These are phyloP conservation scores for Avena atlantica DNA, from an alignment of 176 grass and related monocot genomes.

Conservation along the genomic window DNA sequence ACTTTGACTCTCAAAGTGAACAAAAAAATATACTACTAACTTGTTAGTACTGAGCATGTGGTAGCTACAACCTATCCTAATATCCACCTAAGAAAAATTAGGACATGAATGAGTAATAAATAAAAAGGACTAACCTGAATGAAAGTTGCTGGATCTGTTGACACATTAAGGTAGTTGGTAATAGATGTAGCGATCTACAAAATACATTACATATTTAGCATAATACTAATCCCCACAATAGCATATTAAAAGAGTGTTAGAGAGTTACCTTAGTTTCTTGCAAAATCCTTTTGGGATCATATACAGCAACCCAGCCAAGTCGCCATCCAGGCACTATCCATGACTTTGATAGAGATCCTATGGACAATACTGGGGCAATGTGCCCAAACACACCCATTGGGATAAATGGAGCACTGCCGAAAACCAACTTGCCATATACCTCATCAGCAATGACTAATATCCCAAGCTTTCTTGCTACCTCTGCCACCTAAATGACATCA, in stretches of 20 bases:
- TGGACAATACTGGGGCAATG: slow-evolving; percentile 47
- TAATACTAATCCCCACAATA: background rate
- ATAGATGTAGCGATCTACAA: slow-evolving; percentile 48
- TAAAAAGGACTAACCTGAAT: slow-evolving; percentile 54
- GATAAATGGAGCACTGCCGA: slow-evolving; percentile 53
- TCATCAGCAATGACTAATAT: slow-evolving; percentile 73
- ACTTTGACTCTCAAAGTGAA: background rate
- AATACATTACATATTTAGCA: background rate
- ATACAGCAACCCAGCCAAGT: slow-evolving; percentile 69
- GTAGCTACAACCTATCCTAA: background rate
- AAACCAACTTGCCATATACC: slow-evolving; percentile 62
- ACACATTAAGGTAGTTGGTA: slow-evolving; percentile 60
- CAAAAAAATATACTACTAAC: background rate
- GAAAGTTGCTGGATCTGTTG: slow-evolving; percentile 73
- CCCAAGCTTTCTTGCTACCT: slow-evolving; percentile 65
- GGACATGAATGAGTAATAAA: background rate
- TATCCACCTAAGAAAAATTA: background rate
- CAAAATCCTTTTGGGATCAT: slow-evolving; percentile 53
- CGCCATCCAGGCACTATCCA: slow-evolving; percentile 83
- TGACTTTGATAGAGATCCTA: slow-evolving; percentile 75
- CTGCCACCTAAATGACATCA: slow-evolving; percentile 47
- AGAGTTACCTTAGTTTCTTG: slow-evolving; percentile 48
- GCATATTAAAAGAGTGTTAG: background rate
- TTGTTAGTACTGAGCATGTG: background rate
- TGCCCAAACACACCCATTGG: slow-evolving; percentile 67